Evolutionary conservation across 139 green algal species (phyloP).

Genomic region (Asterochloris sp.): DNA sequence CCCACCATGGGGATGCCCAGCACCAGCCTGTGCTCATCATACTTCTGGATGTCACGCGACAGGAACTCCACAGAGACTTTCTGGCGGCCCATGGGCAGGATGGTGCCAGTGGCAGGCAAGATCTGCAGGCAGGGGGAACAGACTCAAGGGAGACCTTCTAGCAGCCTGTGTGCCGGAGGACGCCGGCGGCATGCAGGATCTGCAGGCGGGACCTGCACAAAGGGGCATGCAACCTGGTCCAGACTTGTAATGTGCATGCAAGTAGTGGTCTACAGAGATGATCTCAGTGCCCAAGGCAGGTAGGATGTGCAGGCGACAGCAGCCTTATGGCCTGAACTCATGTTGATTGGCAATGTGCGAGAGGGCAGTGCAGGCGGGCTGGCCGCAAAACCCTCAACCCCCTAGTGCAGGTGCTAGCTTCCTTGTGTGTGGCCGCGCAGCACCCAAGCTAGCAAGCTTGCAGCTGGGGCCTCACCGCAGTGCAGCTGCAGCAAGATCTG

Average conservation of each 20-base stretch:
- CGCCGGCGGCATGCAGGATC: background rate
- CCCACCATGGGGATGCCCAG: conserved; percentile 66
- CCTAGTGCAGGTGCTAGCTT: too few species aligned
- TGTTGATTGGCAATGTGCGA: too few species aligned
- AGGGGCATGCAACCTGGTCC: background rate
- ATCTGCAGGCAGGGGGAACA: conserved; percentile 35
- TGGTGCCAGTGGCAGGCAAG: conserved; percentile 45
- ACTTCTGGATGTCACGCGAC: conserved; percentile 37
- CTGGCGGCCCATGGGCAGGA: conserved; percentile 55
- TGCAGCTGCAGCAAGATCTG: background rate
- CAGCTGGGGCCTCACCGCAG: background rate
- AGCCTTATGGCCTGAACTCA: too few species aligned
- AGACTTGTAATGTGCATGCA: too few species aligned
- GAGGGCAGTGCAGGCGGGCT: too few species aligned
- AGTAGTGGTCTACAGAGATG: too few species aligned
- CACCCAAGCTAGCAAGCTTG: too few species aligned
- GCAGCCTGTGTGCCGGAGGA: background rate
- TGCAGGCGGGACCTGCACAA: background rate
- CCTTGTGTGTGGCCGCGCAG: too few species aligned
- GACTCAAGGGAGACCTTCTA: background rate
- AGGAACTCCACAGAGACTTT: conserved; percentile 60
- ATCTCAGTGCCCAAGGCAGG: too few species aligned
- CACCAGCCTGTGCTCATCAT: conserved; percentile 42
- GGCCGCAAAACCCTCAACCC: too few species aligned
- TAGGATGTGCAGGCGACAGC: too few species aligned